Evolutionary conservation across 345 rosid genomes (phyloP).

Genomic region (Tarenaya hassleriana): DNA sequence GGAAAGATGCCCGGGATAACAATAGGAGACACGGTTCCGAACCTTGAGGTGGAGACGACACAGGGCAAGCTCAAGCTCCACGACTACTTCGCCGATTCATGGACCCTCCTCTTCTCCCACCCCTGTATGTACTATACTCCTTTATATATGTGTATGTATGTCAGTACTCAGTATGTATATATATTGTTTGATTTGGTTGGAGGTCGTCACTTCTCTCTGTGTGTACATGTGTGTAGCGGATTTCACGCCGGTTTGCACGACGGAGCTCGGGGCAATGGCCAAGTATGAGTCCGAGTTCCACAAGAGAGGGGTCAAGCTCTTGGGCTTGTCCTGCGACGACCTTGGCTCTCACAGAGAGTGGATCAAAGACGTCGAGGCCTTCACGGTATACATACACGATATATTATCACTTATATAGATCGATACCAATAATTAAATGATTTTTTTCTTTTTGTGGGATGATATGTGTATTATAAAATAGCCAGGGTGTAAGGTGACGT

Average conservation of each 20-base stretch:
- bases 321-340: constrained; percentile 78
- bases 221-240: constrained; percentile 38
- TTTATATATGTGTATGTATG: neutral
- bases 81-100: constrained; percentile 41
- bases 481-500: constrained; percentile 56
- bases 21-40: constrained; percentile 62
- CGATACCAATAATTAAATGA: too few species aligned
- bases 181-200: neutral
- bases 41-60: constrained; percentile 62
- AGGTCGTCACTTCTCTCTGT: neutral
- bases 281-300: constrained; percentile 43
- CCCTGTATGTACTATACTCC: constrained; percentile 32
- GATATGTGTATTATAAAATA: constrained; percentile 10
- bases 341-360: constrained; percentile 52
- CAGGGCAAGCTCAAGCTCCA: constrained; percentile 59
- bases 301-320: constrained; percentile 57
- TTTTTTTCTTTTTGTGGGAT: too few species aligned
- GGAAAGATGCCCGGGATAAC: constrained; percentile 64
- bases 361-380: constrained; percentile 77
- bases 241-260: constrained; percentile 82
- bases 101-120: constrained; percentile 83
- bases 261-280: constrained; percentile 69
- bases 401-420: too few species aligned
- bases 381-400: constrained; percentile 33
- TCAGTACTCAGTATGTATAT: too few species aligned